Conservation (phyloP, 306 rosid species). For the Fagus sylvatica region DNA sequence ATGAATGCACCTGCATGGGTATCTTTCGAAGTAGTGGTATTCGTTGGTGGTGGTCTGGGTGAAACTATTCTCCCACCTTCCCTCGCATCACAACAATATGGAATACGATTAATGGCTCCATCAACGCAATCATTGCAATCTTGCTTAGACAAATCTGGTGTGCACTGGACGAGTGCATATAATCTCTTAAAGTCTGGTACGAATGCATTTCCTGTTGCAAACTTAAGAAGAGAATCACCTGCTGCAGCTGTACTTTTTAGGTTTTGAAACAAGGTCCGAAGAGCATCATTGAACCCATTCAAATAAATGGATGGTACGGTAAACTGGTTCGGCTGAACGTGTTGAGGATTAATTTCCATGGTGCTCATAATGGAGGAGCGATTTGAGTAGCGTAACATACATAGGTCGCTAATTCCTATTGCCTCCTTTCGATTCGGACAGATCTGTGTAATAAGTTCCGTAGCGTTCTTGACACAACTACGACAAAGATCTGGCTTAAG, state of each 20-base stretch:
- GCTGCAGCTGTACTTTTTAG: constrained; percentile 2
- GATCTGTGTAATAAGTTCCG: constrained; percentile 3
- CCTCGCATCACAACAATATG: constrained; percentile 21
- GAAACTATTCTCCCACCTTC: constrained; percentile 16
- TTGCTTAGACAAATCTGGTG: constrained; percentile 38
- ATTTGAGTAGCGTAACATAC: constrained; percentile 42
- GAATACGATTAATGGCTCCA: neutral
- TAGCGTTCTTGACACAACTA: constrained; percentile 41
- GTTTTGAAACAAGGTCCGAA: neutral
- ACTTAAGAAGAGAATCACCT: constrained; percentile 18
- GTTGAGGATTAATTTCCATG: neutral
- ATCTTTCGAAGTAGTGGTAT: constrained; percentile 22
- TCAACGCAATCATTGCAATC: constrained; percentile 36
- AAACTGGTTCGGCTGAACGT: too few species aligned
- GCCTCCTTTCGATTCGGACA: constrained; percentile 60
- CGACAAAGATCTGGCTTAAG: constrained; percentile 30
- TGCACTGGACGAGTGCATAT: constrained; percentile 48
- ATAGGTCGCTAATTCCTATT: constrained; percentile 30
- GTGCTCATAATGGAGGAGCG: neutral
- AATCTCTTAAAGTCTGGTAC: constrained; percentile 31
- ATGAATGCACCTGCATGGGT: too few species aligned
- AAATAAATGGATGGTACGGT: neutral
- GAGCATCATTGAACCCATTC: neutral
- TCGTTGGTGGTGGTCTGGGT: constrained; percentile 26
- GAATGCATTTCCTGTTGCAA: constrained; percentile 10